Evolutionary conservation across 2,329 filamentous ascomycete genomes (phyloP).

Genomic region (Scopulariopsis brevicaulis): DNA sequence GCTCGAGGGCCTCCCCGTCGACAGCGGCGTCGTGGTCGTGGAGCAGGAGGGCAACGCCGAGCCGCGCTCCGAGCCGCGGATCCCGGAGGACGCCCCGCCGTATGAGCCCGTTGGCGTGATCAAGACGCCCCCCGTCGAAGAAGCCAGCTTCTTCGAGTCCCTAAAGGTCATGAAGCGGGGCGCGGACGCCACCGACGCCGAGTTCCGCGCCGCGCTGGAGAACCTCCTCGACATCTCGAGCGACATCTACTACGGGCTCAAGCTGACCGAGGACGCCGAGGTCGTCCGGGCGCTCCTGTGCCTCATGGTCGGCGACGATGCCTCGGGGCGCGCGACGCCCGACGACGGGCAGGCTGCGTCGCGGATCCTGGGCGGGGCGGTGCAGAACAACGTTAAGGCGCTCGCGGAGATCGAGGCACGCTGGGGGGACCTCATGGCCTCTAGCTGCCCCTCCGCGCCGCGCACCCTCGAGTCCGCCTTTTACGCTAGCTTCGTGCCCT

Average conservation of each 20-base stretch:
- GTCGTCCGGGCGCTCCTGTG: constrained; percentile 45
- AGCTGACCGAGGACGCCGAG: constrained; percentile 44
- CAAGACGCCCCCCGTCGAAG: constrained; percentile 6
- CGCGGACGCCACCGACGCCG: constrained; percentile 15
- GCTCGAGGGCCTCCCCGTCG: constrained; percentile 38
- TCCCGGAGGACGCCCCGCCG: constrained; percentile 38
- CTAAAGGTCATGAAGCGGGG: constrained; percentile 37
- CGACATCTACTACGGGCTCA: constrained; percentile 58
- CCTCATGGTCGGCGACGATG: constrained; percentile 27
- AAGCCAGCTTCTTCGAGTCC: constrained; percentile 29
- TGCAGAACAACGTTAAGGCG: constrained; percentile 56
- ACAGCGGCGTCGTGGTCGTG: constrained; percentile 41
- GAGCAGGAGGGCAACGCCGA: constrained; percentile 27
- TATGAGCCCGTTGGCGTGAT: constrained; percentile 28
- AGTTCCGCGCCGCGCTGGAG: constrained; percentile 39
- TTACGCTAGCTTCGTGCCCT: constrained; percentile 27
- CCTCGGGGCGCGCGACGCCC: constrained; percentile 16
- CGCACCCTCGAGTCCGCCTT: constrained; percentile 22
- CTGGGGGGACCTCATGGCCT: constrained; percentile 30
- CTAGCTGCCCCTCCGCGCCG: constrained; percentile 20
- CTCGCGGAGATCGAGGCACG: constrained; percentile 35
- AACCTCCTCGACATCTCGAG: constrained; percentile 53
- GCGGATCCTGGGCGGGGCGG: constrained; percentile 40
- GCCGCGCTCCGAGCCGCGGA: constrained; percentile 15
- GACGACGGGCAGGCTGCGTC: constrained; percentile 42